Evolutionary conservation across 31 red algal genomes (phyloP).

Genomic region (Bonnemaisonia californica): DNA sequence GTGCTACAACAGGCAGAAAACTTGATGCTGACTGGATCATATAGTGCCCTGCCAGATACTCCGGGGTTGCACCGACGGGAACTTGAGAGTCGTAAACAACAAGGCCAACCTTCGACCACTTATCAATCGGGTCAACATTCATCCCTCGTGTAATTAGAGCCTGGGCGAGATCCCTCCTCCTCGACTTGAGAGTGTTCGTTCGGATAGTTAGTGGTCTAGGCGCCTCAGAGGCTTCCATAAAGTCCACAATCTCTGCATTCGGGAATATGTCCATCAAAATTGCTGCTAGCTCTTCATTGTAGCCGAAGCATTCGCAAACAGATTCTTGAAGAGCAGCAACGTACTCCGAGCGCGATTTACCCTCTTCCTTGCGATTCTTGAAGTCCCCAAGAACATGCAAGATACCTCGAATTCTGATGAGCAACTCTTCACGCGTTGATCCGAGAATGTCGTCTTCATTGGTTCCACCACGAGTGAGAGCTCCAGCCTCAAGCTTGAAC

Average conservation of each 20-base stretch:
- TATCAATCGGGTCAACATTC: slow-evolving; percentile 95
- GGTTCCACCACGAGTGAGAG: slow-evolving; percentile 35
- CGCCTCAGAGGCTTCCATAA: slow-evolving; percentile 93
- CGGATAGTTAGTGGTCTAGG: slow-evolving; percentile 93
- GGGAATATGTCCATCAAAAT: slow-evolving; percentile 90
- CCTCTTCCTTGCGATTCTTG: slow-evolving; percentile 46
- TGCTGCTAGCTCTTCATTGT: slow-evolving; percentile 66
- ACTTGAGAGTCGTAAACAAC: slow-evolving; percentile 94
- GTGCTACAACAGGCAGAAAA: slow-evolving; percentile 92
- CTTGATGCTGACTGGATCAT: slow-evolving; percentile 95
- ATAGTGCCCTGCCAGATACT: slow-evolving; percentile 97
- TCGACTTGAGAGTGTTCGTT: slow-evolving; percentile 86
- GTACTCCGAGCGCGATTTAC: slow-evolving; percentile 57
- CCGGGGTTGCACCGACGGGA: slow-evolving; percentile 95
- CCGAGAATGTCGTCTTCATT: slow-evolving; percentile 24
- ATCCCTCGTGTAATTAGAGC: slow-evolving; percentile 93
- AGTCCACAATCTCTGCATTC: slow-evolving; percentile 77
- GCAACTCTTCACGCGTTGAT: slow-evolving; percentile 62
- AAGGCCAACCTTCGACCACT: slow-evolving; percentile 92
- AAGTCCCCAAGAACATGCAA: slow-evolving; percentile 77
- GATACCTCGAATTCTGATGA: slow-evolving; percentile 60
- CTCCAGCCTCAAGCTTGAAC: slow-evolving; percentile 66
- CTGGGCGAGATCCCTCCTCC: slow-evolving; percentile 88
- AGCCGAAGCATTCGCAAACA: slow-evolving; percentile 70
- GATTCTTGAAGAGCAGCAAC: slow-evolving; percentile 56